Percentiles rank a stretch among this genome's conserved stretches.
Evolutionary conservation across 176 grass and related monocot species (phyloP).

Genomic region (Oryza glaberrima): DNA sequence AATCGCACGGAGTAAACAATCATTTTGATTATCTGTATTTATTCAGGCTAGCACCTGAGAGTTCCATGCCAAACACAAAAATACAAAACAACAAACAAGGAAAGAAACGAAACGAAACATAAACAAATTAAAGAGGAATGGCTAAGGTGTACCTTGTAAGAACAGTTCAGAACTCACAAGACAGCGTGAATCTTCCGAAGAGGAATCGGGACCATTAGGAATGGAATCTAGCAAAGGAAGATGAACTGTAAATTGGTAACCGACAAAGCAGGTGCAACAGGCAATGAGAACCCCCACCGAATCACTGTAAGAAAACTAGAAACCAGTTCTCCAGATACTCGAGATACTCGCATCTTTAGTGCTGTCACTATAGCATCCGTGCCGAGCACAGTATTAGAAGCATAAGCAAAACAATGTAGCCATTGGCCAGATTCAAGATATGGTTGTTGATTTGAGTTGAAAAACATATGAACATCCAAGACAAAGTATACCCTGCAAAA

Average conservation of each 20-base stretch:
- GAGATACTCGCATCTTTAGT: too few species aligned
- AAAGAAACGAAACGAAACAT: neutral
- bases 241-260: too few species aligned
- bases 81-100: too few species aligned
- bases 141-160: too few species aligned
- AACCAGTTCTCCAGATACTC: too few species aligned
- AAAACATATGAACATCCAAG: slow-evolving; percentile 25
- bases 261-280: too few species aligned
- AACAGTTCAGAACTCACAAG: too few species aligned
- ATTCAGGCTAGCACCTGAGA: neutral
- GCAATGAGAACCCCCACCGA: neutral
- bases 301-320: neutral
- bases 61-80: too few species aligned
- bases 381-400: neutral
- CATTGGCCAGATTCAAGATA: neutral
- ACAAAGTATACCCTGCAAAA: slow-evolving; percentile 28
- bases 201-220: too few species aligned
- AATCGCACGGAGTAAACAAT: neutral
- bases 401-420: neutral
- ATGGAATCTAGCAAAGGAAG: too few species aligned
- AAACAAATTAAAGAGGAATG: neutral
- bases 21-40: neutral
- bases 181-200: too few species aligned
- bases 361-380: neutral
- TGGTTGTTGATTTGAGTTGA: neutral